A percentile compares a stretch with the other conserved stretches of the same genome.
Evolutionary conservation across 495 filamentous ascomycete genomes (phyloP).

Genomic region (Hypoxylon subgilvum): DNA sequence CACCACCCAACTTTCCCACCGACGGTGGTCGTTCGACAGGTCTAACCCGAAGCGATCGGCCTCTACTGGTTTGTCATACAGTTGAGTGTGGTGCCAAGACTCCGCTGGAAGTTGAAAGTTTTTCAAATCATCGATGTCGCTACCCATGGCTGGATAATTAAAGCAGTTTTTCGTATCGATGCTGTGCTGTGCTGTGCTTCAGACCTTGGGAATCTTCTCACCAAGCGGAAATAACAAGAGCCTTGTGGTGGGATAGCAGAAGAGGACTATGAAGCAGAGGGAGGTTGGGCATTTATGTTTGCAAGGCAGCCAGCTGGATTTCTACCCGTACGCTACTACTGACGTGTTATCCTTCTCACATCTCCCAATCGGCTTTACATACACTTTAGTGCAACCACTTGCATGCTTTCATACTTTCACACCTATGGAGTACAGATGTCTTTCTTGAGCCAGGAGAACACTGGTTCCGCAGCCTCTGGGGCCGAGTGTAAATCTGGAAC

Average conservation of each 20-base stretch:
- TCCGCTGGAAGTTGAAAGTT: not conserved
- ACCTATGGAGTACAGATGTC: constrained; percentile 4
- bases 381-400: not conserved
- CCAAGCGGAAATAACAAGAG: not conserved
- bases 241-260: not conserved
- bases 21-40: not conserved
- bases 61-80: not conserved
- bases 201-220: not conserved
- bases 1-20: constrained; percentile 25
- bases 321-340: not conserved
- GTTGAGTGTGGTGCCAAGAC: constrained; percentile 1
- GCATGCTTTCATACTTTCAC: constrained; percentile 3
- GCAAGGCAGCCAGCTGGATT: not conserved
- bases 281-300: not conserved
- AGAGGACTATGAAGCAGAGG: not conserved
- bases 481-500: too few relatives aligned
- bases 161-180: not conserved
- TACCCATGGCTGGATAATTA: constrained; percentile 1
- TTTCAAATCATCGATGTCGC: not conserved
- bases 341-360: constrained; percentile 1
- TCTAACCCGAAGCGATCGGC: constrained; percentile 15
- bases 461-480: not conserved
- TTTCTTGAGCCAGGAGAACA: not conserved
- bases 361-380: constrained; percentile 7
- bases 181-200: not conserved